phyloP scores from a whole-genome alignment of 1,284 basidiomycete genomes.

The Inonotus hispidus region DNA sequence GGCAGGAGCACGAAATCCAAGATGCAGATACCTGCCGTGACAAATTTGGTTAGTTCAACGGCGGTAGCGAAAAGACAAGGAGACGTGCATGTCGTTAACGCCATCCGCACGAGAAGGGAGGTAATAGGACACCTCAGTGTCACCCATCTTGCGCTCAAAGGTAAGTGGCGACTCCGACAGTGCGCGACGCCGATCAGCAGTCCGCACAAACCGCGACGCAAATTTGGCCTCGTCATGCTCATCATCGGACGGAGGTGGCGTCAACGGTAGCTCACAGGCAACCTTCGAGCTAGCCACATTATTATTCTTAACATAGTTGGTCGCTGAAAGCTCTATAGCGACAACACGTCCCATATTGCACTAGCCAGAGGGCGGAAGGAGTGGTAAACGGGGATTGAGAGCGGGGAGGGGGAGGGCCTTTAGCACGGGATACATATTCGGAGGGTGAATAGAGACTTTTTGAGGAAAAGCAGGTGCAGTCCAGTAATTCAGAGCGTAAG shows the following conservation, averaged over 20 bases:
- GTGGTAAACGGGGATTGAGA: not conserved
- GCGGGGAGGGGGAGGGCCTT: not conserved
- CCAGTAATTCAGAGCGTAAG: too few relatives aligned
- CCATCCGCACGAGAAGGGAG: slow-evolving; percentile 66
- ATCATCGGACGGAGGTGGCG: slow-evolving; percentile 15
- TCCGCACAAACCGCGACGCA: not conserved
- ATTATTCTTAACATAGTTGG: not conserved
- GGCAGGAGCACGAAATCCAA: slow-evolving; percentile 51
- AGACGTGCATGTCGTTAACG: slow-evolving; percentile 74
- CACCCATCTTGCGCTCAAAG: slow-evolving; percentile 47
- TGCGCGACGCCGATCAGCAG: not conserved
- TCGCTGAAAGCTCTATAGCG: not conserved
- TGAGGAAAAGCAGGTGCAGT: not conserved
- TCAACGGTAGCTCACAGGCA: slow-evolving; percentile 5
- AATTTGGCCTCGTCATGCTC: slow-evolving; percentile 7
- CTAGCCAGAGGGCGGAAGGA: not conserved
- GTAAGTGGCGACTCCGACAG: not conserved
- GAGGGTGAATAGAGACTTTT: not conserved
- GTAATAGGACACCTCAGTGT: slow-evolving; percentile 68
- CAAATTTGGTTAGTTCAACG: not conserved
- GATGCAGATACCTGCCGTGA: slow-evolving; percentile 57
- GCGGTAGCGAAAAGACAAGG: not conserved
- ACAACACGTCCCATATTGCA: not conserved
- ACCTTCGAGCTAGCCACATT: not conserved
- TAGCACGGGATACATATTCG: not conserved